Evolutionary conservation across 768 basidiomycete genomes (phyloP), one percentile per base, ranked within the genome.

Genomic region (Leccinum longicurvipes): DNA sequence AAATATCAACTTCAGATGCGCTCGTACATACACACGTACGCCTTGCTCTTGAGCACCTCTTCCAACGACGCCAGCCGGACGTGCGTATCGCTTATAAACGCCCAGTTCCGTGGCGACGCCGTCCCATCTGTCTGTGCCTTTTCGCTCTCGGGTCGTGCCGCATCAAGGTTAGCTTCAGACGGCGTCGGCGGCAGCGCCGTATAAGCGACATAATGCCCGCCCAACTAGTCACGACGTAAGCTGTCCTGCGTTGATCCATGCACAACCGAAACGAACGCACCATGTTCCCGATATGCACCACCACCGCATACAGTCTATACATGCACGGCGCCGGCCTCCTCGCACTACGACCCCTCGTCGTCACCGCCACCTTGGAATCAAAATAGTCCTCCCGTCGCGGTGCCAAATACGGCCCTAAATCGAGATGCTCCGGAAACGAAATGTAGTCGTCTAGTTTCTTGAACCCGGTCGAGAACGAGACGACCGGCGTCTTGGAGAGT

Each of bases 11-110:
- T n/a, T 71, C 58, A 86, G 64, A 87, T 76, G 52, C 87, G 80
- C 74, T 93, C 90, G 67, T 92, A 93, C 86, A 95, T 93, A 73
- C 93, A 93, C 49, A 97, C 81, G 71, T 97, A 98, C 32, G 94
- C 93, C 70, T 90, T 95, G 56, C 87, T 86, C 70, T 86, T 88
- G 66, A 97, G 76, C 3, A 97, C 95, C 68, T 97, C 95, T 44
- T 94, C 91, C 47, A 96, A 69, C 42, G 86, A 82, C 10, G 88
- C 83, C 46, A 90, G 74, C 45, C 89, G 79, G n/a, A 98, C 93
- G 45, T 82, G 74, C 3, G 89, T 91, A 67, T 98, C 95, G 63
- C 92, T 94, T 71, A 96, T 86, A 68, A 89, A 95, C 46, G 90
- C 91, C 95, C 95, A 98, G 58, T 89, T 83, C 42, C 93, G 54